Evolutionary conservation across 1,284 basidiomycete species (phyloP), one percentile per base, ranked within the genome.

Genomic region (Malassezia nana): DNA sequence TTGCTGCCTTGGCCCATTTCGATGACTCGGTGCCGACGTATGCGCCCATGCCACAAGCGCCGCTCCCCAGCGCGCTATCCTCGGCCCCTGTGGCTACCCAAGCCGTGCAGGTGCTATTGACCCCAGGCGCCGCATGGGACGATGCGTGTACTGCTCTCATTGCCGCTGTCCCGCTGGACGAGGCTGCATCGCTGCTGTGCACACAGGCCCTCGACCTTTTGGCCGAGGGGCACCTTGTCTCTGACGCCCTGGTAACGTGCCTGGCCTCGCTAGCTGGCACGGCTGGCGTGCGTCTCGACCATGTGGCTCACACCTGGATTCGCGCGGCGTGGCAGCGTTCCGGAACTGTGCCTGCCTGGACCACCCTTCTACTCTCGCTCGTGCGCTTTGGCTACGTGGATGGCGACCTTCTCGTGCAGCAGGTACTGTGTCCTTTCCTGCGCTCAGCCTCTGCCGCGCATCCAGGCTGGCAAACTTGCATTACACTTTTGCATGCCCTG

Each of bases 261-360:
- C 2, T 55, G 5, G 52, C 46, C 4, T 35, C 52, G 15, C 39
- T 55, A 2, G 47, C 52, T 5, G 52, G 52, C 35, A 41, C 52
- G 16, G 52, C 45, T 16, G 46, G 52, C 28, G 40, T 46, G 12
- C 26, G 35, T 28, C 33, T 55, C 5, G 46, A 49, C 38, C 15
- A 29, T 15, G 39, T 41, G 38, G 18, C 43, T 1, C 39, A 41
- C 12, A 24, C 39, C 6, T 55, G 52, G 46, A 50, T 55, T n/a
- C 52, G 47, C 45, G 15, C 16, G 7, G 22, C 29, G 13, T 45
- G 42, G 28, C 16, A 42, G 24, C 20, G 30, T 10, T 12, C 10
- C 1, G 31, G 31, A 28, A 10, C 16, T 8, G 40, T 20, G 31
- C n/a, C 26, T 15, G 30, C 52, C 9, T 54, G 52, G 52, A 33